Base-by-base conservation (phyloP, 768 basidiomycete genomes). In the Lentinula raphanica region DNA sequence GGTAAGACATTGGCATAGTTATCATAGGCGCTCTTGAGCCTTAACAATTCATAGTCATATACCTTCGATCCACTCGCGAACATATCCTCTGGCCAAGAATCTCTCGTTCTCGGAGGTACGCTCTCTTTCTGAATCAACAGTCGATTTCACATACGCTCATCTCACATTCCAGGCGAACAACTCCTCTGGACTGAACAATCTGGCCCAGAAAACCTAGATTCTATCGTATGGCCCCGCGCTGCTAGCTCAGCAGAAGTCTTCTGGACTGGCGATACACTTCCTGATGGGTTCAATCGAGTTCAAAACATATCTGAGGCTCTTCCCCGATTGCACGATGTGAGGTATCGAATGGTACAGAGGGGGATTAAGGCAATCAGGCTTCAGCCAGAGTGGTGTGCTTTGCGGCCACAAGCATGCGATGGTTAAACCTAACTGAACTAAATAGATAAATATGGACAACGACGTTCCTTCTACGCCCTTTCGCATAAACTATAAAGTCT, bases 371-470 rank as follows among this genome's bases (percentile, higher is more conserved):
- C 82, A 19, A 71, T 72, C 17, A 64, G 68, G 0, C 64, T 83
- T 12, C 82, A 82, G 62, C 81, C 81, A 0, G 64, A 76, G 19
- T 83, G 77, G 76, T 83, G 81, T 67, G 81, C 79, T 3, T 58
- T 82, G 3, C 66, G 80, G 44, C 77, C 79, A 1, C 58, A 72
- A 42, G 66, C 58, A 5, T 80, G 79, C 53, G 72, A 80, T 42
- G 54, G 28, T 23, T 56, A 27, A 45, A 35, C 4, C 8, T 23
- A n/a, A n/a, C n/a, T n/a, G n/a, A n/a, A n/a, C n/a, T n/a, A n/a
- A n/a, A n/a, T n/a, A n/a, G n/a, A n/a, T n/a, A n/a, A n/a, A n/a
- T n/a, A n/a, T n/a, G n/a, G n/a, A n/a, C n/a, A n/a, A n/a, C n/a
- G n/a, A n/a, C n/a, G n/a, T n/a, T n/a, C n/a, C 25, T 46, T 46